Conservation (phyloP, 129 eudicot genomes). For the Scalesia atractyloides region DNA sequence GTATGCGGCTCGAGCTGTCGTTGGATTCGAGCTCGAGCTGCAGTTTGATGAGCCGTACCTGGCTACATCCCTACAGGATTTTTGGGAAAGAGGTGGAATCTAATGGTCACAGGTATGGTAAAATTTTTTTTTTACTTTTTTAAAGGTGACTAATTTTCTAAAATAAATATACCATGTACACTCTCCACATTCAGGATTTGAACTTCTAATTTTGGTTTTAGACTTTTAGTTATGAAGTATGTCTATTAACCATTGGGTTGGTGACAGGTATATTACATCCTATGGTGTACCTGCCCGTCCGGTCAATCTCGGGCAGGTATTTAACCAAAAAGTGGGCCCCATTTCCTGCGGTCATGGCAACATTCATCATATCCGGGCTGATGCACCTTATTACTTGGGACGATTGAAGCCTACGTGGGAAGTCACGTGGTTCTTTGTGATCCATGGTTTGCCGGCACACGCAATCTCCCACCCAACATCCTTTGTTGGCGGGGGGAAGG, state of each 20-base stretch:
- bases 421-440: slow-evolving; percentile 41
- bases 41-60: slow-evolving; percentile 48
- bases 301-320: neutral
- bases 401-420: slow-evolving; percentile 39
- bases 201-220: too few species aligned
- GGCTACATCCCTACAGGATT: slow-evolving; percentile 53
- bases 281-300: slow-evolving; percentile 36
- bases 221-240: too few species aligned
- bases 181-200: too few species aligned
- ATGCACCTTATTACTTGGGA: slow-evolving; percentile 45
- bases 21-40: slow-evolving; percentile 37
- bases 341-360: slow-evolving; percentile 21
- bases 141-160: too few species aligned
- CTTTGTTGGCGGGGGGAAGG: slow-evolving; percentile 22
- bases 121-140: too few species aligned
- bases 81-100: slow-evolving; percentile 67
- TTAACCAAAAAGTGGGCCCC: slow-evolving; percentile 21
- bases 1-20: slow-evolving; percentile 20
- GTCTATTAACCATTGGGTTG: neutral
- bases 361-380: slow-evolving; percentile 42
- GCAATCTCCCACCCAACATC: too few species aligned
- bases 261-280: slow-evolving; percentile 36
- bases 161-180: too few species aligned
- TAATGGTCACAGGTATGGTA: slow-evolving; percentile 30
- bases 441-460: slow-evolving; percentile 35